Evolutionary conservation across 805 yeast genomes (phyloP), one percentile per base, ranked within the genome.

Genomic region (Pichia rugopelliculosa): DNA sequence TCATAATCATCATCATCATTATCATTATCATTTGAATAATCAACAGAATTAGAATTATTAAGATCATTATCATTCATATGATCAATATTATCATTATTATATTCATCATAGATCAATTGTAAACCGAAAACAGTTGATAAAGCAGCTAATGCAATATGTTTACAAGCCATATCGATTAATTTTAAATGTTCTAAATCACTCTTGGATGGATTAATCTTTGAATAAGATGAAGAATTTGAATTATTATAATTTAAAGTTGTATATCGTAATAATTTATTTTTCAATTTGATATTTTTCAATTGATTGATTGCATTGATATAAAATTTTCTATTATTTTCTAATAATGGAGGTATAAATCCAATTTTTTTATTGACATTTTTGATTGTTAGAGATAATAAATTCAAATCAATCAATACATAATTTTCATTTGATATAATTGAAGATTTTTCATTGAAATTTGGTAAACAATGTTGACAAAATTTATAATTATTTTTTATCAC

Each of bases 141-240:
- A 2, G 93, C 95, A 27, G 93, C 93, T 38, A 82, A 69, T 1
- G 91, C 89, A 58, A 86, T 81, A 62, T 85, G 90, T 46, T 91
- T 79, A 59, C 95, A 87, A 1, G 95, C 93, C 56, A 81, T 75
- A 59, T 80, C 85, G 21, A 83, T 87, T 41, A 83, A 72, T 50
- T 81, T 73, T 56, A 78, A 72, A 59, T 85, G 90, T 56, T 82
- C 88, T 41, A 78, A 70, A 59, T 82, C 87, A 60, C 79, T 79
- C 56, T 79, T 77, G 21, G 80, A 70, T 25, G 76, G 41, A 24
- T 55, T 54, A n/a, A 51, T 20, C 4, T 57, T 60, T 22, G 45
- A 64, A 50, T 44, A 27, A 22, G 11, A 37, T 3, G 15, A 13
- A 3, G 27, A 24, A 6, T 8, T 24, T 26, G 18, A 6, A 18